Base-by-base conservation (phyloP, 2,329 filamentous ascomycete genomes). In the Colletotrichum siamense region DNA sequence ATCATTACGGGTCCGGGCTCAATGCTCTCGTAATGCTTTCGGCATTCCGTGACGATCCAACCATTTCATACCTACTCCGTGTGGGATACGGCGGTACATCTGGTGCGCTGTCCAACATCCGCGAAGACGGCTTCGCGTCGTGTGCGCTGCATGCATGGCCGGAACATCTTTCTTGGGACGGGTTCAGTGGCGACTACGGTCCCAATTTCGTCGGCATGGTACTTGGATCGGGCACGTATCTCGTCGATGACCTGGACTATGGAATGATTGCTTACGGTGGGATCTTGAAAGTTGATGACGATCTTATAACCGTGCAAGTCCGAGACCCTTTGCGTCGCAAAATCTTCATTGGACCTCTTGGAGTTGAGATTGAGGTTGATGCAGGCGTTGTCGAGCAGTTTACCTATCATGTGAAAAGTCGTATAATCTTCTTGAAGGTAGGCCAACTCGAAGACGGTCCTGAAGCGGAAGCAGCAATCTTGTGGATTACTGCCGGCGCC, bases 1-100 rank as follows among this genome's bases (percentile, higher is more conserved):
- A 92, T 78, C 91, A 92, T 81, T 92, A 92, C 77, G 90, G 90
- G n/a, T 92, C 89, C 0, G 88, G 86, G 0, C 87, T 92, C 4
- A 92, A 92, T 79, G 86, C 90, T 0, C 85, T 91, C 0, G 89
- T 90, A 4, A 82, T 92, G 2, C 87, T 92, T 3, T 85, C 86
- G 1, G 84, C 87, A 2, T 92, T 89, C 81, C 87, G 89, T 32
- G 79, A 84, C 62, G 79, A 87, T 26, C 84, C 89, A 0, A 80
- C 83, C 0, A 87, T 90, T 77, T 81, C 86, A 4, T 90, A 92
- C 67, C 83, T 89, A 2, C 83, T 92, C 2, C 87, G 89, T 4
- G 85, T 89, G 0, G 90, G 89, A 2, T 92, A 89, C 78, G 91
- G 86, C 4, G 90, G 90, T 0, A 87, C 86, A 68, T 87, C 83